These are phyloP conservation scores for Ophiocordyceps camponoti-floridani DNA, from an alignment of 2,329 filamentous ascomycete genomes.

Conservation along the genomic window DNA sequence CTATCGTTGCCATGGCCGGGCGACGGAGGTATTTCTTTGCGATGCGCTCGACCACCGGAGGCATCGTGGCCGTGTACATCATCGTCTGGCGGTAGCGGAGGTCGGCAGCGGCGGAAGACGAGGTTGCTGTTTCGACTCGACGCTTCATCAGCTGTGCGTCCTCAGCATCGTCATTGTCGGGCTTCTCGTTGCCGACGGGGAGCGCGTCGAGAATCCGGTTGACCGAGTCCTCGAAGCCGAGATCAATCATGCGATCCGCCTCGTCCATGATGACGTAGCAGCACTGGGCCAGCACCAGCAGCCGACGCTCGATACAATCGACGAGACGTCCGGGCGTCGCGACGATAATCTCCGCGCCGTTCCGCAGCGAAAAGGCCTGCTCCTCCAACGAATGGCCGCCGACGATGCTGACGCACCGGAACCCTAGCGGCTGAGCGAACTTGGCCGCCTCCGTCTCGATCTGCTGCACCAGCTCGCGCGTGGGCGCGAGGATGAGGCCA, in stretches of 20 bases:
- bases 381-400: slow-evolving; percentile 92
- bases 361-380: slow-evolving; percentile 73
- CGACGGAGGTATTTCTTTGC: slow-evolving; percentile 92
- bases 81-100: slow-evolving; percentile 93
- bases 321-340: slow-evolving; percentile 95
- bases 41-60: slow-evolving; percentile 76
- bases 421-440: slow-evolving; percentile 78
- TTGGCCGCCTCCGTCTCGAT: slow-evolving; percentile 90
- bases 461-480: slow-evolving; percentile 91
- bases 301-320: slow-evolving; percentile 85
- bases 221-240: slow-evolving; percentile 92
- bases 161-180: slow-evolving; percentile 83
- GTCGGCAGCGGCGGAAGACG: too few relatives aligned
- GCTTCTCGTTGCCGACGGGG: slow-evolving; percentile 85
- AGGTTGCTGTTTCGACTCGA: slow-evolving; percentile 57
- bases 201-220: slow-evolving; percentile 95
- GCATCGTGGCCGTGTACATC: slow-evolving; percentile 99
- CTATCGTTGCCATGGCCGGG: slow-evolving; percentile 86
- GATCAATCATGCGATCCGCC: slow-evolving; percentile 96
- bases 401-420: slow-evolving; percentile 93
- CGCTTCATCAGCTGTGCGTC: slow-evolving; percentile 69
- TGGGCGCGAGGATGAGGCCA: slow-evolving; percentile 90
- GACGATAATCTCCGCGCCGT: slow-evolving; percentile 94
- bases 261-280: slow-evolving; percentile 99
- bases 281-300: slow-evolving; percentile 86